phyloP scores from a whole-genome alignment of 2,329 filamentous ascomycete species.

The Elsinoe perseae region DNA sequence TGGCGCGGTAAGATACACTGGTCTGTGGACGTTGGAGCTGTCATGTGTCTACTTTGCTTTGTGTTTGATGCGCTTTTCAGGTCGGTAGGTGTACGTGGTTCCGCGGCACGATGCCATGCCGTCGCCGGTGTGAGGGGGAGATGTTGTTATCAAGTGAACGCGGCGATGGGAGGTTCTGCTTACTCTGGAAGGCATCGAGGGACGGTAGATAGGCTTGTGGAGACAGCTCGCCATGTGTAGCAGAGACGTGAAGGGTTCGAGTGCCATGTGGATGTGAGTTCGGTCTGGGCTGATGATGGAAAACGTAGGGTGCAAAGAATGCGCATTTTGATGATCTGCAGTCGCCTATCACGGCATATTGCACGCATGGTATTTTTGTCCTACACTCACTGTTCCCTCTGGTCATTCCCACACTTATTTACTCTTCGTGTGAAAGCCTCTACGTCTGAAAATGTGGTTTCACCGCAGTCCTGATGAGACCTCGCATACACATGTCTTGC shows the following conservation, averaged over 20 bases:
- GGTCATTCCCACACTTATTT: too few relatives aligned
- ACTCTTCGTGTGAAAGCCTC: too few relatives aligned
- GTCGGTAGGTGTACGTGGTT: background rate
- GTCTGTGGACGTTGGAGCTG: background rate
- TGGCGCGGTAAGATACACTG: background rate
- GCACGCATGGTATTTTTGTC: background rate
- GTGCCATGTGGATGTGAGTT: background rate
- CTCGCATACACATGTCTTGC: background rate
- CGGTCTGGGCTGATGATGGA: background rate
- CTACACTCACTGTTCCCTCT: background rate
- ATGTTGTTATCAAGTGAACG: slow-evolving; percentile 9
- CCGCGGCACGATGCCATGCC: background rate
- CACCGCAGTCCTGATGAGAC: background rate
- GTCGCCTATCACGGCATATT: background rate
- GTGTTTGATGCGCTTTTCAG: background rate
- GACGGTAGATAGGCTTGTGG: background rate
- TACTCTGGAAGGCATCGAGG: background rate
- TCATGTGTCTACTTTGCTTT: background rate
- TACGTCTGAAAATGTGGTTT: too few relatives aligned
- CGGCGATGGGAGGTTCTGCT: background rate
- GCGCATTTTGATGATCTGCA: background rate
- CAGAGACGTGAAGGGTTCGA: background rate
- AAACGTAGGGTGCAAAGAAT: background rate
- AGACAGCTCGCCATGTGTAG: background rate
- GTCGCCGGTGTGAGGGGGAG: background rate